Evolutionary conservation across 768 basidiomycete genomes (phyloP).

Genomic region (Panaeolus cyanescens): DNA sequence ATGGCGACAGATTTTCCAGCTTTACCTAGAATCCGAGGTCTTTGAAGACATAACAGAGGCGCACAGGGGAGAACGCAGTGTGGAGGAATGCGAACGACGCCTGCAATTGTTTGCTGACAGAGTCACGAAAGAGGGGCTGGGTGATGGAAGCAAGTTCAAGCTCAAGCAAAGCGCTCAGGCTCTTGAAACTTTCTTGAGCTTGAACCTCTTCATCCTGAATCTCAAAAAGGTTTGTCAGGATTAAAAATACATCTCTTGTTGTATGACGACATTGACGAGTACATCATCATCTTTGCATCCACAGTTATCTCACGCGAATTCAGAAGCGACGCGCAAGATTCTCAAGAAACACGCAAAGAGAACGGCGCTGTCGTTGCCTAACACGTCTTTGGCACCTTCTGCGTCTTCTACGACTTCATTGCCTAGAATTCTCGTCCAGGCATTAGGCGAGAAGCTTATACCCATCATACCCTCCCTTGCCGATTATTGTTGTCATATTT

Average conservation of each 20-base stretch:
- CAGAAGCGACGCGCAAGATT: constrained; percentile 90
- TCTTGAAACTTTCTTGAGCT: constrained; percentile 67
- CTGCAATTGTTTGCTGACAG: constrained; percentile 64
- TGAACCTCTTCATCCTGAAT: constrained; percentile 80
- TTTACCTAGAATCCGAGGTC: constrained; percentile 84
- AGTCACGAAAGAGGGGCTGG: constrained; percentile 57
- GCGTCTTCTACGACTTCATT: constrained; percentile 24
- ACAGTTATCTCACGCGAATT: constrained; percentile 81
- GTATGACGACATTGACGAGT: neutral
- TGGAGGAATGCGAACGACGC: constrained; percentile 70
- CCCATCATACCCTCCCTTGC: constrained; percentile 80
- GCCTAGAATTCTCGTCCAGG: constrained; percentile 65
- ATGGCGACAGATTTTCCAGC: constrained; percentile 88
- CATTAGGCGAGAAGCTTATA: constrained; percentile 78
- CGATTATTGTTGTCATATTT: constrained; percentile 88
- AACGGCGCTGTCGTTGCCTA: constrained; percentile 73
- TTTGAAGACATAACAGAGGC: constrained; percentile 76
- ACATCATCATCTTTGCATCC: neutral
- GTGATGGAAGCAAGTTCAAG: constrained; percentile 54
- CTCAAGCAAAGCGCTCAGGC: constrained; percentile 57
- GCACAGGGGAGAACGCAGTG: constrained; percentile 63
- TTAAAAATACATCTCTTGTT: neutral
- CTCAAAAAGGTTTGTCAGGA: constrained; percentile 66
- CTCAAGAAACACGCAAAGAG: constrained; percentile 94
- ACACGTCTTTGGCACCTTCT: constrained; percentile 18